Conservation (phyloP, 2,329 filamentous ascomycete species). For the Acarospora socialis region DNA sequence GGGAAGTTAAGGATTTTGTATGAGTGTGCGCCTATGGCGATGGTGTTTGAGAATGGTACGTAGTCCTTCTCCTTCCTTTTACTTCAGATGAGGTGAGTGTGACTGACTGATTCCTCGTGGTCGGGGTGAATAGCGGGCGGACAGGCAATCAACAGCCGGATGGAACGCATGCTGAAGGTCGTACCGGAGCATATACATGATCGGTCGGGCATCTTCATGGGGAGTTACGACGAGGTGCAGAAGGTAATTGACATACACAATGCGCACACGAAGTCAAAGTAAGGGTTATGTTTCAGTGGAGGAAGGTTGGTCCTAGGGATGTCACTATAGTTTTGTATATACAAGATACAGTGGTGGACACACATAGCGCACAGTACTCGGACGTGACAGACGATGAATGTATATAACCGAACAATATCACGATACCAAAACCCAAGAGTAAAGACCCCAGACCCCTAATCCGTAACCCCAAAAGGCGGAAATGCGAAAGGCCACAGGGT, state of each 20-base stretch:
- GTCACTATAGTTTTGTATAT: too few species aligned
- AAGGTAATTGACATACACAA: slow-evolving; percentile 81
- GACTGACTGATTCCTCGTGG: too few species aligned
- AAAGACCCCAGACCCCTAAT: too few species aligned
- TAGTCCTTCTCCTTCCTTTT: too few species aligned
- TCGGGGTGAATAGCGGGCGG: slow-evolving; percentile 58
- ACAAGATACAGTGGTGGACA: too few species aligned
- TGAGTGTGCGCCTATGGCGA: slow-evolving; percentile 97
- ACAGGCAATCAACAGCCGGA: slow-evolving; percentile 79
- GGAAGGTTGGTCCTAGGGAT: too few species aligned
- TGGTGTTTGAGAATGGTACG: slow-evolving; percentile 96
- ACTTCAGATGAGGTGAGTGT: not conserved
- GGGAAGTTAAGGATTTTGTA: slow-evolving; percentile 95
- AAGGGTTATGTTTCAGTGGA: not conserved
- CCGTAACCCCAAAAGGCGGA: too few species aligned
- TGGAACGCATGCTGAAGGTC: slow-evolving; percentile 80
- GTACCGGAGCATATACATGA: slow-evolving; percentile 90
- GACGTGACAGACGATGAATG: too few species aligned
- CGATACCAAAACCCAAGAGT: too few species aligned
- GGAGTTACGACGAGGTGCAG: slow-evolving; percentile 86
- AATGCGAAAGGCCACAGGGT: too few species aligned
- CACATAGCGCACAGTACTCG: too few species aligned
- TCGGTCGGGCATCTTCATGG: slow-evolving; percentile 87
- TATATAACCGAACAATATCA: too few species aligned
- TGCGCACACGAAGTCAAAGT: slow-evolving; percentile 28